These are phyloP conservation scores for Recurvomyces mirabilis DNA, from an alignment of 495 filamentous ascomycete genomes.

Conservation along the genomic window DNA sequence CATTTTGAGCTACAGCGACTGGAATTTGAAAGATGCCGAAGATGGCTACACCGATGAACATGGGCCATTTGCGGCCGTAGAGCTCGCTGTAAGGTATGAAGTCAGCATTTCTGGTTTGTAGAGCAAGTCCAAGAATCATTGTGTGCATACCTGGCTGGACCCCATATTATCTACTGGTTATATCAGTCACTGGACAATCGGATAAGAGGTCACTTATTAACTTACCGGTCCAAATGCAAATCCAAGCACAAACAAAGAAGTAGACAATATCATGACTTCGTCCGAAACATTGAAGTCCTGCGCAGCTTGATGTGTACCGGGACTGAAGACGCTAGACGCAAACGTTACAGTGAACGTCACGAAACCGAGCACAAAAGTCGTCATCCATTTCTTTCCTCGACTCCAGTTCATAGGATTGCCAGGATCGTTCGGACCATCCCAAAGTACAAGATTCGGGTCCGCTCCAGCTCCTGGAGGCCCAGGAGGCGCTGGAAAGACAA, in stretches of 20 bases:
- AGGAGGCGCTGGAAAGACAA: background rate
- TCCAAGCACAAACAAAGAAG: conserved; percentile 42
- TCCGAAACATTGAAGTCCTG: conserved; percentile 36
- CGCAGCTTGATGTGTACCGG: conserved; percentile 36
- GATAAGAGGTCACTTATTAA: no score
- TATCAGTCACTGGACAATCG: no score
- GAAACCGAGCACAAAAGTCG: background rate
- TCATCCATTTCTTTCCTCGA: background rate
- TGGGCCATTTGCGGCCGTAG: conserved; percentile 42
- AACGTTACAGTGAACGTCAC: conserved; percentile 51
- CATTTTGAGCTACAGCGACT: conserved; percentile 48
- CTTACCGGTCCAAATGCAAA: background rate
- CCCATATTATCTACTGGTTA: background rate
- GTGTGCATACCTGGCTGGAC: no score
- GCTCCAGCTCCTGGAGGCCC: background rate
- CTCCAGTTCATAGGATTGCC: background rate
- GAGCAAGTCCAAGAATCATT: no score
- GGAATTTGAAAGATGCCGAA: conserved; percentile 55
- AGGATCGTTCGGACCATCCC: background rate
- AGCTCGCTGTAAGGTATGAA: no score
- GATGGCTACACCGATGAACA: conserved; percentile 41
- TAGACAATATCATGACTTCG: conserved; percentile 42
- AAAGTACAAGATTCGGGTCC: background rate
- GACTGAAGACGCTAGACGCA: conserved; percentile 44
- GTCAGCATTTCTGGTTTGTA: no score